phyloP scores from a whole-genome alignment of 345 rosid genomes.

The Camelina laxa region DNA sequence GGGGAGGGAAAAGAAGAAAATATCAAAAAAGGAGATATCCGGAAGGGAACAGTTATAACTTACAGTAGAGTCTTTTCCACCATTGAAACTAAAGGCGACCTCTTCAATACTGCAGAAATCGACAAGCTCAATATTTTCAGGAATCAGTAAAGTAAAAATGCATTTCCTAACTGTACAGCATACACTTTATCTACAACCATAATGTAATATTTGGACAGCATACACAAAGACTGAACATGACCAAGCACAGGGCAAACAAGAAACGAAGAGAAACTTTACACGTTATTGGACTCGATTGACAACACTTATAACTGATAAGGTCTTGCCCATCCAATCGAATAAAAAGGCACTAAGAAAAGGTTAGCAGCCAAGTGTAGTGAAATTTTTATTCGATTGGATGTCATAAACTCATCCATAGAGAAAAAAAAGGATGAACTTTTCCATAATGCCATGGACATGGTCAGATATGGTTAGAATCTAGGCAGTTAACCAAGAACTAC shows the following conservation, averaged over 20 bases:
- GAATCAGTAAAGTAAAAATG: slow-evolving; percentile 34
- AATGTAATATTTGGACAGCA: slow-evolving; percentile 11
- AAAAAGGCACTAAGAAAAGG: background rate
- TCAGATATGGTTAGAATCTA: no score
- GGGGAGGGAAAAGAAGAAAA: background rate
- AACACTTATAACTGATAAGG: background rate
- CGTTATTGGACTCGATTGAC: background rate
- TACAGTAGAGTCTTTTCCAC: slow-evolving; percentile 98
- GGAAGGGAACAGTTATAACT: slow-evolving; percentile 42
- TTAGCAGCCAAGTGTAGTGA: background rate
- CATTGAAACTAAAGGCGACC: slow-evolving; percentile 98
- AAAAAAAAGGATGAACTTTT: background rate
- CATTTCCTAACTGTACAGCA: background rate
- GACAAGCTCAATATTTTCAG: slow-evolving; percentile 37
- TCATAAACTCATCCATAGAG: background rate
- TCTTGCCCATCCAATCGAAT: background rate
- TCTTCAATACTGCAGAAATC: slow-evolving; percentile 72
- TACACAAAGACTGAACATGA: slow-evolving; percentile 8
- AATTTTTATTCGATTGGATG: no score
- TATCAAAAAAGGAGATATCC: slow-evolving; percentile 14
- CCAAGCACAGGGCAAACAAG: slow-evolving; percentile 28
- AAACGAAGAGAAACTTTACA: slow-evolving; percentile 7
- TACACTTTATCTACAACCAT: background rate
- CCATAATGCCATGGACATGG: background rate
- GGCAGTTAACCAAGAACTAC: no score